Base-by-base conservation (phyloP, 2,329 filamentous ascomycete genomes). In the Pestalotiopsis sp. region DNA sequence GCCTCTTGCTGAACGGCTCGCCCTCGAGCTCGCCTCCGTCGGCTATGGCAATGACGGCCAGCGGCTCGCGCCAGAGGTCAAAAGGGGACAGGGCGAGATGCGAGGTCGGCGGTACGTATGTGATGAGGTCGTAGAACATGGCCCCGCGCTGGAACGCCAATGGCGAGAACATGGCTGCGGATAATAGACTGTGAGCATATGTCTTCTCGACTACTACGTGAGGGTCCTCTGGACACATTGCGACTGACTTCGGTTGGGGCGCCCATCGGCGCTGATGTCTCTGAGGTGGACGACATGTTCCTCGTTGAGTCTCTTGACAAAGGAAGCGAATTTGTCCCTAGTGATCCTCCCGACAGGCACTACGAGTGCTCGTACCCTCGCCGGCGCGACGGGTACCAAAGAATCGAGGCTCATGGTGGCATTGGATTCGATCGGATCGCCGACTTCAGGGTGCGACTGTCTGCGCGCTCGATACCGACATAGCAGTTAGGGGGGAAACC, bases 111-210 rank as follows among this genome's bases (percentile, higher is more conserved):
- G 94, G 92, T 67, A 92, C 85, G 75, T 94, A 91, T 70, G 93
- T 94, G 68, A 92, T 91, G 71, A 98, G 87, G 78, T 97, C 92
- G 85, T 96, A 98, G 75, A 98, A 87, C 70, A 98, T 92, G 76
- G 91, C 90, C 70, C 95, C 95, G 73, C 91, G 88, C 12, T 94
- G 94, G 80, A 96, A 97, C 14, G 92, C 93, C 75, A 96, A 84
- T 56, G 95, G 95, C 69, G 94, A 97, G 82, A 98, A 98, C 91
- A 96, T 95, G 81, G 94, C 94, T 97, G 31, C 31, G 79, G 70
- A 66, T 71, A 67, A 59, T 20, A 66, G n/a, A 41, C 27, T 0
- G 68, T 76, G 66, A 77, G 73, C 62, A 36, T 67, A 36, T 20
- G 23, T 27, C 25, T 23, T n/a, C 20, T 17, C 11, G 4, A 23